Conservation (phyloP, 1,139 yeast genomes). For the Yamadazyma triangularis region DNA sequence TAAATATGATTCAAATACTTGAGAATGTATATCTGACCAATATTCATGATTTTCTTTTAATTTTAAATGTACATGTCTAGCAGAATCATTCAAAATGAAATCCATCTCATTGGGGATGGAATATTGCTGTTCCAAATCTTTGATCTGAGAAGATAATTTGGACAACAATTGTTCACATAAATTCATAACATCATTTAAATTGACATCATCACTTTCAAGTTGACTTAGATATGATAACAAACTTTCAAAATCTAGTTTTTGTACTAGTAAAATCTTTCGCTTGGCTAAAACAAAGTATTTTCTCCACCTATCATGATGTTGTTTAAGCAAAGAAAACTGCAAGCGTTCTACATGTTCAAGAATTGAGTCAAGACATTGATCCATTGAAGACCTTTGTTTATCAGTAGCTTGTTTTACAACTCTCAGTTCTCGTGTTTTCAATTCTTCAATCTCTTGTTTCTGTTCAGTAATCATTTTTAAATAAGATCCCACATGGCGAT, state of each 20-base stretch:
- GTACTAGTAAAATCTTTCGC: conserved; percentile 47
- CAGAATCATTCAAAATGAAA: conserved; percentile 38
- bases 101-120: conserved; percentile 49
- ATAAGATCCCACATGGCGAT: conserved; percentile 85
- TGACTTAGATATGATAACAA: conserved; percentile 12
- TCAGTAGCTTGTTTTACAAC: conserved; percentile 33
- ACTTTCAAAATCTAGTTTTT: conserved; percentile 34
- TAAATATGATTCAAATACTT: conserved; percentile 36
- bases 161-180: conserved; percentile 23
- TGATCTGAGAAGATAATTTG: conserved; percentile 38
- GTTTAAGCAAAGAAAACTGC: conserved; percentile 33
- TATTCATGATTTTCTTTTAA: conserved; percentile 45
- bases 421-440: conserved; percentile 50
- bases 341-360: conserved; percentile 38
- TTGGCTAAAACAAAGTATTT: conserved; percentile 54
- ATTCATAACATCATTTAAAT: conserved; percentile 6
- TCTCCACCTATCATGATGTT: conserved; percentile 41
- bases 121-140: conserved; percentile 48
- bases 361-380: conserved; percentile 33
- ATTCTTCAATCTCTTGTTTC: conserved; percentile 68
- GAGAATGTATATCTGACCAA: conserved; percentile 47
- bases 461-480: conserved; percentile 83
- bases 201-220: neutral
- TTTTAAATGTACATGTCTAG: conserved; percentile 37
- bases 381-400: conserved; percentile 24